phyloP scores from a whole-genome alignment of 768 basidiomycete genomes.

The Gyrodon lividus region DNA sequence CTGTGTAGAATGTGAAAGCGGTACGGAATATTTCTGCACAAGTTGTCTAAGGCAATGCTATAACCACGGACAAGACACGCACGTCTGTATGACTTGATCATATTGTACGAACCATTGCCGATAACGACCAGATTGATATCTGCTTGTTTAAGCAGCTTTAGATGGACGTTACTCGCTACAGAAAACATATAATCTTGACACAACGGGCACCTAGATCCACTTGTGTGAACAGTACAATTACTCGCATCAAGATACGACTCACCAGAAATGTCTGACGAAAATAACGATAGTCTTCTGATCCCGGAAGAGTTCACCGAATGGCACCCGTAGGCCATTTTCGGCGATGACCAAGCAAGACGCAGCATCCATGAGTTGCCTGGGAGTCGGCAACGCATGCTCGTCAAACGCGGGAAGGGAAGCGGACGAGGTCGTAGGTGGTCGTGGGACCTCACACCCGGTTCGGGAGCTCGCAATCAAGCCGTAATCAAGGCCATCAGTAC shows the following conservation, averaged over 20 bases:
- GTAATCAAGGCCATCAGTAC: slow-evolving; percentile 14
- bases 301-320: slow-evolving; percentile 67
- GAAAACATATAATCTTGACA: slow-evolving; percentile 88
- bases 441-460: slow-evolving; percentile 8
- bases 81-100: slow-evolving; percentile 76
- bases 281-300: slow-evolving; percentile 65
- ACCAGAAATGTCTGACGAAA: slow-evolving; percentile 89
- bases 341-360: slow-evolving; percentile 62
- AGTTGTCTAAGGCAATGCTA: neutral
- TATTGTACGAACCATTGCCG: slow-evolving; percentile 72
- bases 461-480: neutral
- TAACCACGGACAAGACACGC: slow-evolving; percentile 22
- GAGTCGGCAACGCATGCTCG: slow-evolving; percentile 52
- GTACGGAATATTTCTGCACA: slow-evolving; percentile 62
- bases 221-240: slow-evolving; percentile 3
- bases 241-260: slow-evolving; percentile 10
- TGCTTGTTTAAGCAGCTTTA: slow-evolving; percentile 45
- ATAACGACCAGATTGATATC: slow-evolving; percentile 69
- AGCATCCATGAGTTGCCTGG: slow-evolving; percentile 57
- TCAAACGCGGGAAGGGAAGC: slow-evolving; percentile 26
- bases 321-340: slow-evolving; percentile 62
- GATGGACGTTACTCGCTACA: slow-evolving; percentile 48
- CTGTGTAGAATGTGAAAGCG: slow-evolving; percentile 76
- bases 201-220: slow-evolving; percentile 56
- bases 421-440: slow-evolving; percentile 17